Base-by-base conservation (phyloP, 352 stramenopile species). In the Poterioochromonas sp. region DNA sequence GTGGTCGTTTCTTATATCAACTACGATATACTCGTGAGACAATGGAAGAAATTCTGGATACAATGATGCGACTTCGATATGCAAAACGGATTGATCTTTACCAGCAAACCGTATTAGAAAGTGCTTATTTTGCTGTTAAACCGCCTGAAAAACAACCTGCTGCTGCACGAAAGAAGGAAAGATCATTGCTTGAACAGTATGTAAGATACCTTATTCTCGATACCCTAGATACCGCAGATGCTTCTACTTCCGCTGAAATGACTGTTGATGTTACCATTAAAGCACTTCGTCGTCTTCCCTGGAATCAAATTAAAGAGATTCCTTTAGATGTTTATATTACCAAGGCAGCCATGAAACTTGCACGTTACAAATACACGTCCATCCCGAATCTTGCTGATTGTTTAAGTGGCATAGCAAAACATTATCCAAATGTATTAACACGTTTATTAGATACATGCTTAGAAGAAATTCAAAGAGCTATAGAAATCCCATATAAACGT, bases 61-160 rank as follows among this genome's bases (percentile, higher is more conserved):
- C 65, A 1, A 54, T 74, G 65, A 58, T 74, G 37, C 65, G 65
- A 35, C 40, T 74, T 34, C 65, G 65, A 2, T 12, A 37, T 39
- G 65, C 65, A 3, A 29, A 39, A 39, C 5, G 34, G 8, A 5
- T 74, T 2, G 65, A 74, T 35, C 29, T 74, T 2, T 8, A 35
- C 11, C 65, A 74, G 29, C 65, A 74, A 54, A 74, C 65, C 1
- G 2, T 54, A 40, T 15, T 74, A 12, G 65, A 74, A 35, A 54
- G 39, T 74, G 65, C 65, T 1, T 74, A 74, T 74, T 74, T 74
- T 39, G 35, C 65, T 58, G 65, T 74, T 0, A 74, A 74, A 39
- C 65, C 65, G 15, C 65, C 65, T 18, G 65, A 74, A n/a, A 51
- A 35, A 29, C 3, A 20, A 20, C 18, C 20, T n/a, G 11, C 1